Percentiles rank a stretch among this genome's conserved stretches.
Evolutionary conservation across 2,329 filamentous ascomycete genomes (phyloP).

Genomic region (Epichloe aotearoae): DNA sequence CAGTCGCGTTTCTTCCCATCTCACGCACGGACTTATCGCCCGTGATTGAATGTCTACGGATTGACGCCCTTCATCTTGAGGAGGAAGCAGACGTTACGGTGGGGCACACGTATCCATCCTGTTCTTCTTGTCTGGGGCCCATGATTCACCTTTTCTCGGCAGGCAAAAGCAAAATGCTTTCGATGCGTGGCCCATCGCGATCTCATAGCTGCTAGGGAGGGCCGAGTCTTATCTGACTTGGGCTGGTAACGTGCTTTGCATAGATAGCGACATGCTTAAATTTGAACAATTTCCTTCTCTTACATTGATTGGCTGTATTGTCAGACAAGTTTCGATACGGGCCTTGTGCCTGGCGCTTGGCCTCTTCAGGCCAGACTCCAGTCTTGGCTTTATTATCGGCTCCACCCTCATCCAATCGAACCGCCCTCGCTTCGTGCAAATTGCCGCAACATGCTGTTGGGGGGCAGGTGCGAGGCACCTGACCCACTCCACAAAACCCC

Average conservation of each 20-base stretch:
- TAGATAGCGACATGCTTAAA: conserved; percentile 11
- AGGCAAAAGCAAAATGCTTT: too few relatives aligned
- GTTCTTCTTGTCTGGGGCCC: too few relatives aligned
- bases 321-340: background rate
- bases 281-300: conserved; percentile 17
- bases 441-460: background rate
- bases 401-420: background rate
- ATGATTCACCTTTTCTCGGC: too few relatives aligned
- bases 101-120: too few relatives aligned
- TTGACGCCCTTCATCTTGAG: background rate
- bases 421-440: background rate
- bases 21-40: background rate
- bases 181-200: too few relatives aligned
- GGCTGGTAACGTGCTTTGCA: too few relatives aligned
- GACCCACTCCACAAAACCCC: too few relatives aligned
- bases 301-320: conserved; percentile 7
- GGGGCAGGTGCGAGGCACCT: too few relatives aligned
- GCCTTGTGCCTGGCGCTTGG: conserved; percentile 9
- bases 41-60: background rate
- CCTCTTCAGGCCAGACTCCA: background rate
- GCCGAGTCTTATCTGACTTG: too few relatives aligned
- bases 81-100: background rate
- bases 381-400: background rate
- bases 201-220: too few relatives aligned
- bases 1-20: background rate